Conservation (phyloP, 768 basidiomycete species). For the Suillus plorans region DNA sequence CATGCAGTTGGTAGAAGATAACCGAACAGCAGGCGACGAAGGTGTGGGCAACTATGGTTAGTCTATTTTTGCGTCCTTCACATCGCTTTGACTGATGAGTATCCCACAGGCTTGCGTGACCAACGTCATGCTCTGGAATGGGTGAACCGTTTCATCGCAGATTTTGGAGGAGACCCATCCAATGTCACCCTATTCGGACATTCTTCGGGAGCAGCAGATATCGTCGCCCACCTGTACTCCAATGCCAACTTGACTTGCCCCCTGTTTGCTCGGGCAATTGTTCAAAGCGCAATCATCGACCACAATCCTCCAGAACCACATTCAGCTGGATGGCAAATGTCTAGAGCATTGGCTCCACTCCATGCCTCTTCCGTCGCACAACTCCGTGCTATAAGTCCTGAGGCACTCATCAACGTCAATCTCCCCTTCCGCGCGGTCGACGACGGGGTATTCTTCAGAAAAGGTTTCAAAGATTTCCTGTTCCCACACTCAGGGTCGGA, state of each 20-base stretch:
- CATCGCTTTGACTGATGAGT: constrained; percentile 10
- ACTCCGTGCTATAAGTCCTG: constrained; percentile 56
- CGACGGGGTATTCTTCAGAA: constrained; percentile 67
- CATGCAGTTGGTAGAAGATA: constrained; percentile 64
- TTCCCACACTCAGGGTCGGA: constrained; percentile 29
- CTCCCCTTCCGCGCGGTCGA: constrained; percentile 59
- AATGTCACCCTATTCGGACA: constrained; percentile 44
- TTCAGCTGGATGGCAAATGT: constrained; percentile 66
- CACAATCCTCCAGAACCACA: constrained; percentile 58
- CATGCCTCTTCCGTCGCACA: constrained; percentile 57
- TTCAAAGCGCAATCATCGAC: constrained; percentile 72
- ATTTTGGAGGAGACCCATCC: constrained; percentile 67
- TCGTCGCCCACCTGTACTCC: constrained; percentile 65
- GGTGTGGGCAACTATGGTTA: constrained; percentile 79
- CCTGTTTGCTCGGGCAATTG: constrained; percentile 69
- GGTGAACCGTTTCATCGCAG: constrained; percentile 56
- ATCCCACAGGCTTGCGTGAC: constrained; percentile 54
- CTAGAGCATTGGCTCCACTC: constrained; percentile 58
- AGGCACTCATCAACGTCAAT: constrained; percentile 54
- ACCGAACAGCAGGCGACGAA: constrained; percentile 58
- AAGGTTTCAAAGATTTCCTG: constrained; percentile 54
- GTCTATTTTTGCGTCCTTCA: constrained; percentile 17
- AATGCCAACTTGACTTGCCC: constrained; percentile 56
- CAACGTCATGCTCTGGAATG: constrained; percentile 65
- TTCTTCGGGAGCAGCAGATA: constrained; percentile 48